Base-by-base conservation (phyloP, 768 basidiomycete genomes). In the Xanthoconium stramineum region DNA sequence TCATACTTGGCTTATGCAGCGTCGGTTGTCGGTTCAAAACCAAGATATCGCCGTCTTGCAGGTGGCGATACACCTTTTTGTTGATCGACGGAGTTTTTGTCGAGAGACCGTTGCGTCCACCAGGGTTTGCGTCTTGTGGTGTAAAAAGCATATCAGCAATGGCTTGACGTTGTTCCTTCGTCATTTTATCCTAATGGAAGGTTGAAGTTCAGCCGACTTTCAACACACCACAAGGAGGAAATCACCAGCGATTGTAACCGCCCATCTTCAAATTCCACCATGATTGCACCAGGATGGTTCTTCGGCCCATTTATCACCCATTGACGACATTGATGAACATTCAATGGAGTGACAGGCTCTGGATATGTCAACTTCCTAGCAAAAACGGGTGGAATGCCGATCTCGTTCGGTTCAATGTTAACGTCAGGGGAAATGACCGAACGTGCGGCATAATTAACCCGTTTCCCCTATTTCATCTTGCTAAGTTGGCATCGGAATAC, bases 381-480 rank as follows among this genome's bases (percentile, higher is more conserved):
- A 69, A 99, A 99, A 48, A 98, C 90, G 32, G 97, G 97, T 7
- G 97, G 97, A 29, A 99, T 85, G 39, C 97, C 97, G 53, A 99
- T 99, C 73, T 99, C 97, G 70, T 92, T 95, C 32, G 97, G 92
- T 73, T 99, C 97, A 62, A 99, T 98, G 73, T 98, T 98, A 65
- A 98, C 91, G 68, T 99, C 97, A 12, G 97, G 97, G 17, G 97
- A 99, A 62, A 99, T 99, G 68, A 99, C 97, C n/a, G 97, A 99
- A 60, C 97, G 94, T 20, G 97, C 97, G 40, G 97, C 95, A 70
- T 96, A 97, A 72, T 99, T 98, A 58, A 99, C 97, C 67, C 97
- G 94, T 78, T 99, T 99, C 11, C 97, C 97, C 95, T 98, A 55
- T 32, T 48, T 43, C 7, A 28, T 38, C 17, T 39, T 49, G 33